Evolutionary conservation across 805 yeast species (phyloP).

Genomic region (Yamadazyma akitaensis): DNA sequence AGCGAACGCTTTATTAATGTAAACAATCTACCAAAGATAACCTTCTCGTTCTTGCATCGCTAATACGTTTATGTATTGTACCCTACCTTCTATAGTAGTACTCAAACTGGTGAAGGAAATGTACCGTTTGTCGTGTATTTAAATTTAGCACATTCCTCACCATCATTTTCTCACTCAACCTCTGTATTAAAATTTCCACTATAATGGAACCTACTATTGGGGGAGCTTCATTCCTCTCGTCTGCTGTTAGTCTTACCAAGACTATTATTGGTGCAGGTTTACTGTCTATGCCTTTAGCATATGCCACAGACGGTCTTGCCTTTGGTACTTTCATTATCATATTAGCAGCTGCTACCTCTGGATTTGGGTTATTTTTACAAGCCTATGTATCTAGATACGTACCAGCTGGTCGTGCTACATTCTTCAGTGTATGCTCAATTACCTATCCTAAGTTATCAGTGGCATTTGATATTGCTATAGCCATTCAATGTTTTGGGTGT

Average conservation of each 20-base stretch:
- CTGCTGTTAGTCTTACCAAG: conserved; percentile 65
- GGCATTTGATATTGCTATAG: conserved; percentile 71
- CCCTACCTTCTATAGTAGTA: too few relatives aligned
- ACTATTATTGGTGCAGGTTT: conserved; percentile 82
- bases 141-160: background rate
- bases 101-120: too few relatives aligned
- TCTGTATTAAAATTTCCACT: background rate
- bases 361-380: conserved; percentile 64
- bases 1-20: too few relatives aligned
- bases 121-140: too few relatives aligned
- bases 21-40: too few relatives aligned
- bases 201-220: conserved; percentile 7
- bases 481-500: conserved; percentile 78
- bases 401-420: conserved; percentile 61
- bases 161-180: background rate
- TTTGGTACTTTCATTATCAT: conserved; percentile 55
- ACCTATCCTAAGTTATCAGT: conserved; percentile 66
- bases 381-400: conserved; percentile 55
- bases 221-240: conserved; percentile 52
- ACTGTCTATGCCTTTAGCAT: conserved; percentile 71
- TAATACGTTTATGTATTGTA: too few relatives aligned
- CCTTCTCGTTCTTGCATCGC: too few relatives aligned
- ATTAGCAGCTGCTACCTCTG: conserved; percentile 63
- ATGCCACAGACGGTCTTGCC: conserved; percentile 61
- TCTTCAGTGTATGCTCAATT: conserved; percentile 63